Base-by-base conservation (phyloP, 495 filamentous ascomycete genomes). In the Lasiosphaeriaceae sp. region DNA sequence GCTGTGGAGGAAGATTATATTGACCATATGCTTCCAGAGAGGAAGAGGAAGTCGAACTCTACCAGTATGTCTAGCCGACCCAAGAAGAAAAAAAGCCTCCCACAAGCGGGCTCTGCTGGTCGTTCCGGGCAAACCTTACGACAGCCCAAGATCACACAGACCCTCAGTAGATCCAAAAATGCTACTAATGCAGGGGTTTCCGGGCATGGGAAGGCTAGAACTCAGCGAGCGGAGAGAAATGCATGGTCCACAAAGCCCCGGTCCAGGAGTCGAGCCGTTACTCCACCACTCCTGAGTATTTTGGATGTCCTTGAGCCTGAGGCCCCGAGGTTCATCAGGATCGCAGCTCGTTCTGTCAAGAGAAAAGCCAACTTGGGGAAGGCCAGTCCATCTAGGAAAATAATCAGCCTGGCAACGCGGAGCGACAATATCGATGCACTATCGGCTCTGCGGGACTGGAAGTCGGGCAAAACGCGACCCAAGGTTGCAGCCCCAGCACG, bases 391-490 rank as follows among this genome's bases (percentile, higher is more conserved):
- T 79, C 82, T 5, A 76, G 70, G 31, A 98, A 97, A 67, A 71
- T 83, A 29, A 82, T 98, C 49, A 74, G 83, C 31, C 68, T 98
- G 7, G 86, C 84, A 34, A 92, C 83, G 23, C 77, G 76, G 21
- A 64, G 73, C 16, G 92, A 97, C 62, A 96, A 89, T 7, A 70
- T 83, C 21, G 94, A 97, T 66, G 87, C 84, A 1, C 83, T 86
- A 46, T 70, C 74, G 14, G 76, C 83, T 12, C 71, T 98, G 47
- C 75, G 73, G 20, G 80, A 87, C 54, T 98, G 94, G 94, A 86
- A 83, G 64, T 78, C 76, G 56, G 92, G 92, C 7, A 83, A 69
- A 39, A 84, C 92, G 47, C 71, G 66, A 20, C 82, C 81, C 48
- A 74, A 65, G 44, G 65, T 73, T 37, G 56, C 61, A 17, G 55